Percentiles rank a stretch among this genome's conserved stretches.
Conservation (phyloP, 441 rosid genomes). For the Arabidopsis lyrata region DNA sequence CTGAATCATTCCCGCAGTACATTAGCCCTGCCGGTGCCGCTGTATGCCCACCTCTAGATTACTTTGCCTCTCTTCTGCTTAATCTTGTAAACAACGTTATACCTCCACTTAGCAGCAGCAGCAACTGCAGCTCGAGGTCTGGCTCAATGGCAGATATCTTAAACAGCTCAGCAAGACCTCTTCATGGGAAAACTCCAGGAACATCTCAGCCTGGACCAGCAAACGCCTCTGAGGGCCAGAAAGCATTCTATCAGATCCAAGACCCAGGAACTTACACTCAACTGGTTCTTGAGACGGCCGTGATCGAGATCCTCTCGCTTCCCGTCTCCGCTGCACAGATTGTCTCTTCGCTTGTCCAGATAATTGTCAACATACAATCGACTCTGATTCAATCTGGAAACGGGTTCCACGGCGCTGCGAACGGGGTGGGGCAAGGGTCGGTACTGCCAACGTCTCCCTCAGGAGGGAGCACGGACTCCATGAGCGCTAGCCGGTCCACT, state of each 20-base stretch:
- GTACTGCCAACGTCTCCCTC: slow-evolving; percentile 93
- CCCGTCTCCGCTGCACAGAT: slow-evolving; percentile 89
- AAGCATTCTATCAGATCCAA: slow-evolving; percentile 95
- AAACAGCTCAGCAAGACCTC: slow-evolving; percentile 63
- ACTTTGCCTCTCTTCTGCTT: slow-evolving; percentile 86
- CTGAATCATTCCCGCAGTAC: slow-evolving; percentile 93
- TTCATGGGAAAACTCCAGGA: slow-evolving; percentile 70
- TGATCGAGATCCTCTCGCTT: slow-evolving; percentile 93
- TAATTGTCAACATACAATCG: slow-evolving; percentile 88
- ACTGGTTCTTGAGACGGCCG: slow-evolving; percentile 93
- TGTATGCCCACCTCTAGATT: slow-evolving; percentile 89
- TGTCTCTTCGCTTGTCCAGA: slow-evolving; percentile 86
- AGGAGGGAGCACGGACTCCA: slow-evolving; percentile 96
- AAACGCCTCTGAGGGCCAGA: slow-evolving; percentile 79
- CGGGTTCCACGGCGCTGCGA: slow-evolving; percentile 79
- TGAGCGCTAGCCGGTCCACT: slow-evolving; percentile 85
- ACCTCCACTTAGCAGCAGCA: slow-evolving; percentile 78
- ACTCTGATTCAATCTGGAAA: slow-evolving; percentile 94
- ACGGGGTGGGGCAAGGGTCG: slow-evolving; percentile 73
- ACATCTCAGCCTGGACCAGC: slow-evolving; percentile 79
- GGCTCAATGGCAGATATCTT: slow-evolving; percentile 69
- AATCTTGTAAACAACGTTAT: slow-evolving; percentile 92
- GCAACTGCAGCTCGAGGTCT: slow-evolving; percentile 55
- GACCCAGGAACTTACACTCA: slow-evolving; percentile 98
- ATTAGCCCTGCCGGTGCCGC: slow-evolving; percentile 69